These are phyloP conservation scores for Hypomyces perniciosus DNA, from an alignment of 2,329 filamentous ascomycete species.

Conservation along the genomic window DNA sequence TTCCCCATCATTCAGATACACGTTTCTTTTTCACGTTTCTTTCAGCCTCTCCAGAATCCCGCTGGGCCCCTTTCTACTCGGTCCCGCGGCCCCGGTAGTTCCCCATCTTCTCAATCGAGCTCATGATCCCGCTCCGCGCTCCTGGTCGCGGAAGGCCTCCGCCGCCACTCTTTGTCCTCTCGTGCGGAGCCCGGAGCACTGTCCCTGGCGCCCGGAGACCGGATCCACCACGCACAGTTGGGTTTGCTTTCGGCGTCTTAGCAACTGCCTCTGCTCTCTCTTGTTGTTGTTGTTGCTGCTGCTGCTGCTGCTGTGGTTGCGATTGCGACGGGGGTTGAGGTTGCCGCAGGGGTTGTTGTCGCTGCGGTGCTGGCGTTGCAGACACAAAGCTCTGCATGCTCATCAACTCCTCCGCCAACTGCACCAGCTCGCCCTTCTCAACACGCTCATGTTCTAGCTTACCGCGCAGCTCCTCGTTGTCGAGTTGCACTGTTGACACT, in stretches of 20 bases:
- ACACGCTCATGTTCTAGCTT: conserved; percentile 69
- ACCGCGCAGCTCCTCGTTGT: conserved; percentile 59
- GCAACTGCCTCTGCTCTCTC: conserved; percentile 19
- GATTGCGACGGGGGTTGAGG: conserved; percentile 9
- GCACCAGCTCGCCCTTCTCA: conserved; percentile 78
- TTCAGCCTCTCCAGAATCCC: neutral
- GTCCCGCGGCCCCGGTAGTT: conserved; percentile 44
- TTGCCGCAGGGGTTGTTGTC: conserved; percentile 7
- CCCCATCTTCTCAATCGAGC: conserved; percentile 84
- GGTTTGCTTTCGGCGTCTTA: conserved; percentile 42
- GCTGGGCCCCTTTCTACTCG: conserved; percentile 16
- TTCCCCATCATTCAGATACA: neutral
- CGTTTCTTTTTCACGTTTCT: neutral
- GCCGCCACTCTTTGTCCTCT: conserved; percentile 38
- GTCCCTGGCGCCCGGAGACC: conserved; percentile 55
- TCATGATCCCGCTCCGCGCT: conserved; percentile 67
- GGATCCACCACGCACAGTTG: conserved; percentile 19
- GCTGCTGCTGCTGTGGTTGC: conserved; percentile 7
- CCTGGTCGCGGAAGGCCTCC: conserved; percentile 45
- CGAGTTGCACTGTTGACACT: conserved; percentile 60
- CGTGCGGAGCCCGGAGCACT: conserved; percentile 37
- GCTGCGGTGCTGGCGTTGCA: conserved; percentile 11
- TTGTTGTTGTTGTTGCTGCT: neutral
- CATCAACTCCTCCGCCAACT: conserved; percentile 80
- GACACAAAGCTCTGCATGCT: conserved; percentile 51